Base-by-base conservation (phyloP, 352 stramenopile species). In the Phytophthora fragariaefolia region DNA sequence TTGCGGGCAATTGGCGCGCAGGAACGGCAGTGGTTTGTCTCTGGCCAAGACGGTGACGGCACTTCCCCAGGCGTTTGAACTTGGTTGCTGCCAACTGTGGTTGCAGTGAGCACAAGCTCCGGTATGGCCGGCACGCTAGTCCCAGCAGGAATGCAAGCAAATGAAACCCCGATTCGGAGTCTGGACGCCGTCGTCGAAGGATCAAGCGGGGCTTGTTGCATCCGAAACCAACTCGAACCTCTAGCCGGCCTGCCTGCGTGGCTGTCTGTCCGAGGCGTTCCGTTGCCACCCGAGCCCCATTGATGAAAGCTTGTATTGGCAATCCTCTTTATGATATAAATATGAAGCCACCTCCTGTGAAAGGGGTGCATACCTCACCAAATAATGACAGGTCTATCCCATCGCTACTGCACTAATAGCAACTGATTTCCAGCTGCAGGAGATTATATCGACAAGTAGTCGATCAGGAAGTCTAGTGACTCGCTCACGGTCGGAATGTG, bases 381-480 rank as follows among this genome's bases (percentile, higher is more conserved):
- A 62, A 67, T 55, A 66, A n/a, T 61, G 66, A 64, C 53, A 47
- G 63, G 56, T 67, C 49, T 58, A 71, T 36, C 57, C 48, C 58
- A 43, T 68, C 64, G 55, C 40, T 66, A 74, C 61, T 63, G 49
- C 61, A 67, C 66, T 74, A 74, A 58, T 50, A 59, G 54, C 66
- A 74, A 65, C 59, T 46, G 60, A 56, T 30, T 13, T 34, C 58
- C 56, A 69, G 57, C 53, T 62, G 46, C 58, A 65, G 34, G 22
- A 43, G 26, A 43, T 77, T 66, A 80, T 70, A 74, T 71, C 40
- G 77, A 85, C 62, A 88, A 66, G 62, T 84, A 85, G 65, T 85
- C 74, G 57, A 89, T 86, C 52, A 89, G 61, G 66, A 87, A 87
- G 67, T 89, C 81, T 38, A 89, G 69, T 38, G 81, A 87, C 63